Evolutionary conservation across 2,329 filamentous ascomycete genomes (phyloP), one percentile per base, ranked within the genome.

Genomic region (Orbilia ellipsospora): DNA sequence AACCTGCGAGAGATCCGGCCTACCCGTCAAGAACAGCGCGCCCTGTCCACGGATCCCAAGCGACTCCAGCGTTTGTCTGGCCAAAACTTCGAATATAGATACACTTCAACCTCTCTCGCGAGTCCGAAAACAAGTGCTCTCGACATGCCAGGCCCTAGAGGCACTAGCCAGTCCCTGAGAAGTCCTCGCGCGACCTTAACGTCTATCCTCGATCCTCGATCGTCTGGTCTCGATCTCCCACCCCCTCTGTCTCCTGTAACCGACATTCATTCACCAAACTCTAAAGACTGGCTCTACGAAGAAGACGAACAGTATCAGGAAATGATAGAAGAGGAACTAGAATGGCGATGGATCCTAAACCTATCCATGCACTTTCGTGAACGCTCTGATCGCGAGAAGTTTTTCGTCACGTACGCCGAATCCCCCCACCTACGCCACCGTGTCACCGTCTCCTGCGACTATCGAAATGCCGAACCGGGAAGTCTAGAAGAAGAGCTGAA

Each of bases 301-400:
- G 62, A 73, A 57, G 65, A 77, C 48, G 66, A 67, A 36, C 66
- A 80, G 15, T 87, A 91, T 79, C 88, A 91, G 63, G 84, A 85
- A 62, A 85, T 88, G 79, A 87, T 97, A 78, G 88, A 91, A 78
- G 88, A 92, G 77, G 94, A 98, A 82, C 86, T 97, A 66, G 93
- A 97, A 80, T 88, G 86, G 75, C 90, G 88, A 80, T 99, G 95
- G 95, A 98, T 99, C 74, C 85, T 99, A 79, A 99, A 99, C 81
- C 87, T 98, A 74, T 97, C 93, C 83, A 97, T 99, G 95, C 93
- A 97, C 82, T 99, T 97, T 82, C 89, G 94, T 73, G 95, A 99
- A 83, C 90, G 91, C 80, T 96, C 94, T 12, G 92, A 92, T 79
- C 88, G 94, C 51, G 95, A 99, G 82, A 99, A 99, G 82, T 98